These are phyloP conservation scores for Candida xiaguanensis DNA, from an alignment of 805 yeast species.

Conservation along the genomic window DNA sequence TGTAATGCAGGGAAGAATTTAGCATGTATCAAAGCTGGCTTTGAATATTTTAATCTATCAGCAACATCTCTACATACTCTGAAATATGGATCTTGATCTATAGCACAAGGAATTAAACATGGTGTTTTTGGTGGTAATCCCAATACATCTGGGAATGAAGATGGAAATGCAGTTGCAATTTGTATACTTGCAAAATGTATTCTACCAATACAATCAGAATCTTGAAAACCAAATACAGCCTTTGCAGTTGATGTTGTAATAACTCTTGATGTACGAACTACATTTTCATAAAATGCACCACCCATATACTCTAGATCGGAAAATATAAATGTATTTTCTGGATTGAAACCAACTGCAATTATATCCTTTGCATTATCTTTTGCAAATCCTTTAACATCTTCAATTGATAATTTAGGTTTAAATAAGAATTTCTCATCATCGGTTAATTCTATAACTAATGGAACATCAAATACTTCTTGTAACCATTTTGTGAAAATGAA, in stretches of 20 bases:
- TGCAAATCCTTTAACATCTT: conserved; percentile 80
- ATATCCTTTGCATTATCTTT: conserved; percentile 87
- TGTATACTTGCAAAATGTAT: conserved; percentile 94
- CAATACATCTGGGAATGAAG: conserved; percentile 90
- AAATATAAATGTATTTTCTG: conserved; percentile 91
- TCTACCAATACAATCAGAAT: conserved; percentile 92
- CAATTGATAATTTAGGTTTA: conserved; percentile 84
- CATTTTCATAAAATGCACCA: conserved; percentile 89
- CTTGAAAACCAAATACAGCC: conserved; percentile 95
- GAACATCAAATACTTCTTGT: conserved; percentile 96
- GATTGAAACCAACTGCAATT: conserved; percentile 90
- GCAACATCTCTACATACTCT: conserved; percentile 98
- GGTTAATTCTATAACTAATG: conserved; percentile 88
- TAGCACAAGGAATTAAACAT: conserved; percentile 96
- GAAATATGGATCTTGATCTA: conserved; percentile 98
- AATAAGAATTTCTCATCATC: conserved; percentile 97
- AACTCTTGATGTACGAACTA: conserved; percentile 87
- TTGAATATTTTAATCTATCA: conserved; percentile 80
- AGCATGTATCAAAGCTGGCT: conserved; percentile 90
- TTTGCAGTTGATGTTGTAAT: conserved; percentile 96
- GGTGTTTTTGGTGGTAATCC: conserved; percentile 88
- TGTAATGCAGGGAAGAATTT: conserved; percentile 97
- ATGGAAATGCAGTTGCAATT: conserved; percentile 93
- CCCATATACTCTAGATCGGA: conserved; percentile 93
- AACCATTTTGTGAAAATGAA: conserved; percentile 95